phyloP scores from a whole-genome alignment of 2,329 filamentous ascomycete species.

The Pseudogymnoascus sp. region DNA sequence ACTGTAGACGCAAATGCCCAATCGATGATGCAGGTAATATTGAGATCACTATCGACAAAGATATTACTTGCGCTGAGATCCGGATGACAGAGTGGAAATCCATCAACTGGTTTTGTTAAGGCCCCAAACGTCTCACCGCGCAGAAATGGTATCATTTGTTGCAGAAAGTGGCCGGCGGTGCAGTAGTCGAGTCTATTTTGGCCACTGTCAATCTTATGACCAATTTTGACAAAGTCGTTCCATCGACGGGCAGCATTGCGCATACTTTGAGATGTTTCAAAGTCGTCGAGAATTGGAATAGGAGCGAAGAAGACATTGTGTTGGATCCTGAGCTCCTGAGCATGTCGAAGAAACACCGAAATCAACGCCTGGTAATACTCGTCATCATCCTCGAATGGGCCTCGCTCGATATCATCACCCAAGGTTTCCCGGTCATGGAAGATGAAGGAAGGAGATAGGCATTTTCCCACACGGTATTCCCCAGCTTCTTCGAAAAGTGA shows the following conservation, averaged over 20 bases:
- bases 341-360: constrained; percentile 22
- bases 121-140: background rate
- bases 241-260: constrained; percentile 14
- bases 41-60: constrained; percentile 26
- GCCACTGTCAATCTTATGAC: constrained; percentile 22
- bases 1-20: constrained; percentile 26
- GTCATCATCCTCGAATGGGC: constrained; percentile 23
- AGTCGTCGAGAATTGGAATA: constrained; percentile 23
- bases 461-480: constrained; percentile 14
- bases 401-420: constrained; percentile 20
- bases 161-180: constrained; percentile 21
- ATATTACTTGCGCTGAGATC: constrained; percentile 25
- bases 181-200: constrained; percentile 24
- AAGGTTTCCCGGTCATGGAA: background rate
- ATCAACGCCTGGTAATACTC: constrained; percentile 25
- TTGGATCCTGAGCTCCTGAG: constrained; percentile 23
- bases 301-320: constrained; percentile 27
- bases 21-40: constrained; percentile 28
- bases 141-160: constrained; percentile 23
- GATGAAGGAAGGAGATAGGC: constrained; percentile 8
- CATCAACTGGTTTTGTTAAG: background rate
- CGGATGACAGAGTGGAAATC: constrained; percentile 23
- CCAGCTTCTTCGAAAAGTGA: constrained; percentile 13
- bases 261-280: constrained; percentile 19
- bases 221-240: constrained; percentile 20